phyloP scores from a whole-genome alignment of 805 yeast species.

The Metschnikowia cerradonensis region DNA sequence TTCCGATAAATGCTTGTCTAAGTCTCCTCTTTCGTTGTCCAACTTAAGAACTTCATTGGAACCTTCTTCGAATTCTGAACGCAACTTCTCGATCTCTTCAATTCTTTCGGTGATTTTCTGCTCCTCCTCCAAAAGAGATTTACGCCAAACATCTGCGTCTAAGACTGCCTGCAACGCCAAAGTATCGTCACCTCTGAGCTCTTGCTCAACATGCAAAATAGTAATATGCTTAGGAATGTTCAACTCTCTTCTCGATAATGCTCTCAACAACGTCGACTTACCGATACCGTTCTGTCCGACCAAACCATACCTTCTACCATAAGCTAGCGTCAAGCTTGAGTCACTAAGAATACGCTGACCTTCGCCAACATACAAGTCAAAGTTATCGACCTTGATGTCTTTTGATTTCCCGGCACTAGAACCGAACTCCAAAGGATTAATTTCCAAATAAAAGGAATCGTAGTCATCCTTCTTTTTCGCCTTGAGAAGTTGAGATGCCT shows the following conservation, averaged over 20 bases:
- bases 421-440: constrained; percentile 91
- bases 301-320: constrained; percentile 93
- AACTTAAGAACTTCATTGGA: constrained; percentile 70
- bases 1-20: constrained; percentile 72
- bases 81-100: constrained; percentile 65
- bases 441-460: constrained; percentile 91
- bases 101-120: constrained; percentile 67
- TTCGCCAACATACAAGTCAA: constrained; percentile 93
- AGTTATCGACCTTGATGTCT: constrained; percentile 88
- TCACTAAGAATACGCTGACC: constrained; percentile 90
- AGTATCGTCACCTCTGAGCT: constrained; percentile 88
- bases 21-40: constrained; percentile 87
- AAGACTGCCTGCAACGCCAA: constrained; percentile 90
- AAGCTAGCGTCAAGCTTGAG: constrained; percentile 79
- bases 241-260: constrained; percentile 89
- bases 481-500: constrained; percentile 85
- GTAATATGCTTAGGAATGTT: constrained; percentile 94
- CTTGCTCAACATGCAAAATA: constrained; percentile 96
- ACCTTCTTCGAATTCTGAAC: constrained; percentile 64
- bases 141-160: constrained; percentile 99
- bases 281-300: constrained; percentile 99
- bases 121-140: constrained; percentile 78
- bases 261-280: constrained; percentile 89
- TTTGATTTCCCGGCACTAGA: constrained; percentile 88
- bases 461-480: constrained; percentile 68